phyloP scores from a whole-genome alignment of 23 red algal genomes.

The Cyanidiococcus yangmingshanensis region DNA sequence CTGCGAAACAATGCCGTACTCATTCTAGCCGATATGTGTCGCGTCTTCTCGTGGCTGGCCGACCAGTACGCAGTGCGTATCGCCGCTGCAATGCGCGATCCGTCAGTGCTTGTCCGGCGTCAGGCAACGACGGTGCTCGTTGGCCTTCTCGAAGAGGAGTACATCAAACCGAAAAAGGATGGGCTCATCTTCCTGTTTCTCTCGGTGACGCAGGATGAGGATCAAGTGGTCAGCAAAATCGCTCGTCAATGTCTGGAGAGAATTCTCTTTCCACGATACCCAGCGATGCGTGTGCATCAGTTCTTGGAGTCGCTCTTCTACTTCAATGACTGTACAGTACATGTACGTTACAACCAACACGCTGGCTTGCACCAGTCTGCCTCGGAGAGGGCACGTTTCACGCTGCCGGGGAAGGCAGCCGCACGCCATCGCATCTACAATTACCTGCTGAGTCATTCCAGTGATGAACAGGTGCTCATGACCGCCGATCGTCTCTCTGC shows the following conservation, averaged over 20 bases:
- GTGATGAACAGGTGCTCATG: background rate
- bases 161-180: conserved; percentile 40
- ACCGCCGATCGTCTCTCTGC: conserved; percentile 1
- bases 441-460: background rate
- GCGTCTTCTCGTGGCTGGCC: conserved; percentile 45
- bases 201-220: conserved; percentile 26
- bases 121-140: conserved; percentile 38
- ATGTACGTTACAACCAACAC: conserved; percentile 27
- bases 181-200: conserved; percentile 42
- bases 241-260: conserved; percentile 37
- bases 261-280: conserved; percentile 27
- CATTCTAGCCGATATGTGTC: conserved; percentile 51
- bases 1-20: conserved; percentile 50
- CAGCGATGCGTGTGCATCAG: conserved; percentile 13
- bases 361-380: background rate
- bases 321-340: conserved; percentile 42
- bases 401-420: background rate
- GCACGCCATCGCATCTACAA: background rate
- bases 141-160: conserved; percentile 52
- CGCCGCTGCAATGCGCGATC: conserved; percentile 30
- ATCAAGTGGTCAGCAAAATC: conserved; percentile 20
- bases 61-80: conserved; percentile 44
- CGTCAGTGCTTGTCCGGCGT: conserved; percentile 38
- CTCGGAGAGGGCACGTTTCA: background rate
- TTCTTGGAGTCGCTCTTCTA: conserved; percentile 56